Evolutionary conservation across 257 asterid species (phyloP).

Genomic region (Fraxinus anomala): DNA sequence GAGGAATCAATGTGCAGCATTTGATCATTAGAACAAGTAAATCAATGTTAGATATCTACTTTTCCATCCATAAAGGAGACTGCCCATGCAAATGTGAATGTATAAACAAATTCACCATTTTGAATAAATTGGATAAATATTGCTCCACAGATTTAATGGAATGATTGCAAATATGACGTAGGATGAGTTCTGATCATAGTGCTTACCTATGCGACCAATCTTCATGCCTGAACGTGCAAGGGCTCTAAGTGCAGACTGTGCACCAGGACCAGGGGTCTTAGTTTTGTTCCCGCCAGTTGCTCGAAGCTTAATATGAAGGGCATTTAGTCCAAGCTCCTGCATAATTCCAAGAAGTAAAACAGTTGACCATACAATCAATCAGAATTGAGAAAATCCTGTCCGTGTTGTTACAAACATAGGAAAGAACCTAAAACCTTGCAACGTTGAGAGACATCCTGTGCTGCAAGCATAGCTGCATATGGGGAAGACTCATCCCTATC

Average conservation of each 20-base stretch:
- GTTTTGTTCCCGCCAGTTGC: slow-evolving; percentile 62
- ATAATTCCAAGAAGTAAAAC: background rate
- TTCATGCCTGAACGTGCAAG: slow-evolving; percentile 65
- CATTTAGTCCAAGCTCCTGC: slow-evolving; percentile 55
- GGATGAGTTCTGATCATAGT: background rate
- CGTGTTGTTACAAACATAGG: background rate
- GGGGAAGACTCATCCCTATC: slow-evolving; percentile 63
- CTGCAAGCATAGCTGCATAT: slow-evolving; percentile 63
- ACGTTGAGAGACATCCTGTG: slow-evolving; percentile 53
- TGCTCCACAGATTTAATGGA: background rate
- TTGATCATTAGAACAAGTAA: background rate
- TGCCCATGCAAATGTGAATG: background rate
- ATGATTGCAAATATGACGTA: background rate
- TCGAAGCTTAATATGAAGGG: slow-evolving; percentile 57
- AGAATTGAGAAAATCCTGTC: background rate
- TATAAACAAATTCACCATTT: background rate
- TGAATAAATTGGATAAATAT: background rate
- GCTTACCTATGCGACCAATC: slow-evolving; percentile 55
- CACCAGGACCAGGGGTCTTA: slow-evolving; percentile 64
- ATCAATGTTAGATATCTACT: background rate
- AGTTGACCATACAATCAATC: background rate
- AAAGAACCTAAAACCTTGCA: slow-evolving; percentile 43
- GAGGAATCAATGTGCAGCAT: background rate
- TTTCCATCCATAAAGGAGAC: background rate
- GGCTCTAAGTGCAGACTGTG: slow-evolving; percentile 58